These are phyloP conservation scores for Pholiota molesta DNA, from an alignment of 768 basidiomycete species.

Conservation along the genomic window DNA sequence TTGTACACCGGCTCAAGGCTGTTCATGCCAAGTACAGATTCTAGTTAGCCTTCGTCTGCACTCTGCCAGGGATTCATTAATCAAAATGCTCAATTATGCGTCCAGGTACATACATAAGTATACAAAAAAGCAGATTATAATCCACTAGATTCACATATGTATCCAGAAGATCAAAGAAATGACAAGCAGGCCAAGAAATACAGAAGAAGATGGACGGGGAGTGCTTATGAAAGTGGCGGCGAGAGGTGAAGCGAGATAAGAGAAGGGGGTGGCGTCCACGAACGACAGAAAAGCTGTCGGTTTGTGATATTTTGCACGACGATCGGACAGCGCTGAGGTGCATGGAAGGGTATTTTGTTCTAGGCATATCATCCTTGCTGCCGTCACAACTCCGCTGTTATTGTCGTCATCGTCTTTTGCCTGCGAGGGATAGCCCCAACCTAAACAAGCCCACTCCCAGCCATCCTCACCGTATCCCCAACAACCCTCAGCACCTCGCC, in stretches of 20 bases:
- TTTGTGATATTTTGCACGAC: not conserved
- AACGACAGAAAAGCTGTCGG: not conserved
- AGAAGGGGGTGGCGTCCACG: too few relatives aligned
- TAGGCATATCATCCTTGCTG: not conserved
- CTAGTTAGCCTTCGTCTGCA: not conserved
- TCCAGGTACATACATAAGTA: not conserved
- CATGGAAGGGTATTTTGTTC: not conserved
- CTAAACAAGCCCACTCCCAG: conserved; percentile 56
- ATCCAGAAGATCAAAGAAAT: not conserved
- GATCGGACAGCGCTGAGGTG: not conserved
- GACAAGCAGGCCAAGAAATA: not conserved
- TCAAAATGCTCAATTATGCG: too few relatives aligned
- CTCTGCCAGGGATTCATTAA: too few relatives aligned
- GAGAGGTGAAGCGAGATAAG: too few relatives aligned
- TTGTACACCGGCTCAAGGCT: too few relatives aligned
- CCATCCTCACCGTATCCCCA: conserved; percentile 74
- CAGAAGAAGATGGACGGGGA: not conserved
- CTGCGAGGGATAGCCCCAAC: not conserved
- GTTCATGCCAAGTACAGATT: not conserved
- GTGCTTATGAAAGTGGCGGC: not conserved
- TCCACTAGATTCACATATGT: not conserved
- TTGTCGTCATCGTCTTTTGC: not conserved
- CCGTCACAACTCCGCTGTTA: too few relatives aligned
- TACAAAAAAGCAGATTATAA: not conserved
- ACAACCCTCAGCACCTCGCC: conserved; percentile 53